Evolutionary conservation across 2,329 filamentous ascomycete species (phyloP).

Genomic region (Botrytis sinoallii): DNA sequence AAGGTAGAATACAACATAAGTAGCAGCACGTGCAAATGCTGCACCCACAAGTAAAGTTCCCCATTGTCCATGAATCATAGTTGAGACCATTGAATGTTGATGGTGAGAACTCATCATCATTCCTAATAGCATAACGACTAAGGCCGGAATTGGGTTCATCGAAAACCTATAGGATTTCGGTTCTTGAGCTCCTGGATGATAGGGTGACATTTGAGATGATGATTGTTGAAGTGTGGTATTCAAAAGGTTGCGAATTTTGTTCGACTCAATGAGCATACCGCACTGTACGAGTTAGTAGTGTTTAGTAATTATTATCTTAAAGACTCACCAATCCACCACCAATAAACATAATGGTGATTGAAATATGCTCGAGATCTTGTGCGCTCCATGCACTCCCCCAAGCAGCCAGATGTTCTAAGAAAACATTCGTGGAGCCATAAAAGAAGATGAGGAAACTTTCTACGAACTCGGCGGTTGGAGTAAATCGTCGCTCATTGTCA

Average conservation of each 20-base stretch:
- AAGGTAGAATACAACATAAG: constrained; percentile 77
- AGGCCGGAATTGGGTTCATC: constrained; percentile 81
- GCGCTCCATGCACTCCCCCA: constrained; percentile 70
- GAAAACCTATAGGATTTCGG: constrained; percentile 71
- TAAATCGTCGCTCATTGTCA: constrained; percentile 41
- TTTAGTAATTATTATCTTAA: constrained; percentile 17
- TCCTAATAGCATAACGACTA: constrained; percentile 83
- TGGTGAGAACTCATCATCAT: constrained; percentile 96
- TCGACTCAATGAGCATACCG: constrained; percentile 83
- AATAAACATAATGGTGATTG: constrained; percentile 90
- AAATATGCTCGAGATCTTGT: constrained; percentile 84
- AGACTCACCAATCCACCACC: constrained; percentile 77
- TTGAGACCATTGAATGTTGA: constrained; percentile 69
- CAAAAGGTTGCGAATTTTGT: constrained; percentile 62
- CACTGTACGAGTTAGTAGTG: constrained; percentile 45
- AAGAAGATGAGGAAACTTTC: constrained; percentile 88
- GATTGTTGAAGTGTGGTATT: constrained; percentile 43
- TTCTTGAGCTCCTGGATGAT: constrained; percentile 42
- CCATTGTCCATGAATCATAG: constrained; percentile 94
- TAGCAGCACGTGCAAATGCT: constrained; percentile 71
- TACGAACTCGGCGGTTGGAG: constrained; percentile 80
- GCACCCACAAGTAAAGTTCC: constrained; percentile 79
- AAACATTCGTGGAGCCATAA: constrained; percentile 87
- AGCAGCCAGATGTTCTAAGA: constrained; percentile 80
- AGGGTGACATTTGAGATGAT: constrained; percentile 40